These are phyloP conservation scores for Canavalia gladiata DNA, from an alignment of 306 rosid species.

Conservation along the genomic window DNA sequence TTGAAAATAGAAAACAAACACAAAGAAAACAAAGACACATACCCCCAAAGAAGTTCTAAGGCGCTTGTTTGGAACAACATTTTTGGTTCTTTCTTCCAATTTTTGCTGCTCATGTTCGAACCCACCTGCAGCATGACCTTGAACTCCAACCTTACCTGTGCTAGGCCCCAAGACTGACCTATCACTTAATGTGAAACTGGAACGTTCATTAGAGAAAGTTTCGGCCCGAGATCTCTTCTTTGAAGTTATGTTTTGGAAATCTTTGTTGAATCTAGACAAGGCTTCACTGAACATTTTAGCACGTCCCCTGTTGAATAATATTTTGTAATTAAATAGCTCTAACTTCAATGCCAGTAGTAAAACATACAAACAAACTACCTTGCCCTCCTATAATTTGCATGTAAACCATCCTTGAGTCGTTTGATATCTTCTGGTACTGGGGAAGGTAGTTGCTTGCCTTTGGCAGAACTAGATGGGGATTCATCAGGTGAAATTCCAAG, in stretches of 20 bases:
- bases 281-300: slow-evolving; percentile 74
- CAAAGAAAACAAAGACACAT: slow-evolving; percentile 43
- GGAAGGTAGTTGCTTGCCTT: slow-evolving; percentile 69
- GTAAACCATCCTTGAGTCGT: slow-evolving; percentile 68
- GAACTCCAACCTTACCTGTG: slow-evolving; percentile 77
- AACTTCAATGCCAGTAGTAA: slow-evolving; percentile 47
- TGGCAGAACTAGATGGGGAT: slow-evolving; percentile 79
- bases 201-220: slow-evolving; percentile 67
- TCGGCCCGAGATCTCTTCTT: slow-evolving; percentile 93
- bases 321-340: slow-evolving; percentile 48
- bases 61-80: slow-evolving; percentile 83
- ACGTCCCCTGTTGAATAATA: slow-evolving; percentile 71
- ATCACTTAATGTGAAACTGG: slow-evolving; percentile 65
- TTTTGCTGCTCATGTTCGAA: slow-evolving; percentile 81
- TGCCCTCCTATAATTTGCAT: slow-evolving; percentile 70
- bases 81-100: slow-evolving; percentile 77
- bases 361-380: slow-evolving; percentile 72
- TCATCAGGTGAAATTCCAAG: slow-evolving; percentile 76
- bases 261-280: slow-evolving; percentile 76
- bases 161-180: slow-evolving; percentile 68
- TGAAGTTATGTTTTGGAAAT: slow-evolving; percentile 77
- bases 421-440: slow-evolving; percentile 77
- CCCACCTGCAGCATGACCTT: slow-evolving; percentile 67
- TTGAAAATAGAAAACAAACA: slow-evolving; percentile 1
- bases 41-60: slow-evolving; percentile 92